Conservation (phyloP, 140 eudicot species). For the Oenanthe javanica region DNA sequence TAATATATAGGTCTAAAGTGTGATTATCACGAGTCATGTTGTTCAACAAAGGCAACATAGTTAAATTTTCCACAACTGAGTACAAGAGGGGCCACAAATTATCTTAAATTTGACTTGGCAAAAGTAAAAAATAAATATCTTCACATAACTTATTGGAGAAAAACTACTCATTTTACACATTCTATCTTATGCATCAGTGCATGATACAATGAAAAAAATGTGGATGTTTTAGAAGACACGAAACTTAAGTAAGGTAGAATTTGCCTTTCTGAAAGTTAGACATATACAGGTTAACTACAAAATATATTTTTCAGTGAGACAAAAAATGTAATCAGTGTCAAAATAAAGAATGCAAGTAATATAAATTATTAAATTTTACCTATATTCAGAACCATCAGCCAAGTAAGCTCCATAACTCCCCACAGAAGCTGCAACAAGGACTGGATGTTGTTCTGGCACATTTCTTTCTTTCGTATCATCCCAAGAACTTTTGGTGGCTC, state of each 20-base stretch:
- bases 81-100: neutral
- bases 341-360: neutral
- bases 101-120: neutral
- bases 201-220: neutral
- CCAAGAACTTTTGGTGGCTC: slow-evolving; percentile 35
- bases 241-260: neutral
- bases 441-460: slow-evolving; percentile 27
- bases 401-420: slow-evolving; percentile 96
- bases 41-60: too few species aligned
- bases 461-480: slow-evolving; percentile 15
- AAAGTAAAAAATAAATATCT: too few species aligned
- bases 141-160: neutral
- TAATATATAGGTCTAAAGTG: neutral
- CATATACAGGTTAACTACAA: neutral
- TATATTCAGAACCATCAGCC: slow-evolving; percentile 92
- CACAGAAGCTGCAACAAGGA: slow-evolving; percentile 76
- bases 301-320: neutral
- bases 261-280: slow-evolving; percentile 3
- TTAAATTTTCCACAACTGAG: neutral
- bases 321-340: neutral
- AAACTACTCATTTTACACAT: neutral
- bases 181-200: neutral
- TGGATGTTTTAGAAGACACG: neutral
- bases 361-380: slow-evolving; percentile 21
- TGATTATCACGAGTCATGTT: neutral